Percentiles rank a stretch among this genome's conserved stretches.
Evolutionary conservation across 306 rosid genomes (phyloP).

Genomic region (Vigna reflexopilosa): DNA sequence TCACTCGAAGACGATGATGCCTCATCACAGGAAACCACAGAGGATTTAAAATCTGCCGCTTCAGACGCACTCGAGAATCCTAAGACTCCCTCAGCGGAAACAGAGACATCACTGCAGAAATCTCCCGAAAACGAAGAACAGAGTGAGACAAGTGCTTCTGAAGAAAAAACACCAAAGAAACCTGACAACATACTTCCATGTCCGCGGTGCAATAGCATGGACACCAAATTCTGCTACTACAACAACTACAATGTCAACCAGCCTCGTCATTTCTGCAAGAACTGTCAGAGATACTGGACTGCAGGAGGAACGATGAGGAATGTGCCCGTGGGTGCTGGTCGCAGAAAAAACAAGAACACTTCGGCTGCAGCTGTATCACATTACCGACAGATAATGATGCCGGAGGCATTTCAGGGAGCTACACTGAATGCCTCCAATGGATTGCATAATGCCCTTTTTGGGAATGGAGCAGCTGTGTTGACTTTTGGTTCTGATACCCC

Average conservation of each 20-base stretch:
- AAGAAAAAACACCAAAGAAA: conserved; percentile 73
- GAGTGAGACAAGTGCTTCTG: conserved; percentile 59
- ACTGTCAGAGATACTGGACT: conserved; percentile 97
- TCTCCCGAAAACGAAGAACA: conserved; percentile 66
- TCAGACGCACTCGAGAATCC: conserved; percentile 58
- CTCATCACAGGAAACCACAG: conserved; percentile 51
- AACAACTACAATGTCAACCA: conserved; percentile 96
- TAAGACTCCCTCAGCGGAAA: conserved; percentile 66
- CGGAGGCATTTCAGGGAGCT: conserved; percentile 57
- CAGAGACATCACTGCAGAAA: conserved; percentile 63
- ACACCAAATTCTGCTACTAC: conserved; percentile 91
- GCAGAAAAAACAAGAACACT: conserved; percentile 81
- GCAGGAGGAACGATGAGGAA: conserved; percentile 97
- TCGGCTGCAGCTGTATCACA: conserved; percentile 48
- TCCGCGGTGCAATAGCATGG: conserved; percentile 93
- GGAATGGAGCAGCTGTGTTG: conserved; percentile 58
- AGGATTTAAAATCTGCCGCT: conserved; percentile 56
- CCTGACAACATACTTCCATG: conserved; percentile 88
- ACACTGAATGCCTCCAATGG: conserved; percentile 52
- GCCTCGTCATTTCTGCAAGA: conserved; percentile 97
- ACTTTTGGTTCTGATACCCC: conserved; percentile 73
- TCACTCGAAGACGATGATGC: conserved; percentile 48
- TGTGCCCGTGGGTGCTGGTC: conserved; percentile 93
- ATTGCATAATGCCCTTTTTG: conserved; percentile 48
- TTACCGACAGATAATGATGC: conserved; percentile 60